Evolutionary conservation across 495 filamentous ascomycete species (phyloP).

Genomic region (Podospora pseudoanserina): DNA sequence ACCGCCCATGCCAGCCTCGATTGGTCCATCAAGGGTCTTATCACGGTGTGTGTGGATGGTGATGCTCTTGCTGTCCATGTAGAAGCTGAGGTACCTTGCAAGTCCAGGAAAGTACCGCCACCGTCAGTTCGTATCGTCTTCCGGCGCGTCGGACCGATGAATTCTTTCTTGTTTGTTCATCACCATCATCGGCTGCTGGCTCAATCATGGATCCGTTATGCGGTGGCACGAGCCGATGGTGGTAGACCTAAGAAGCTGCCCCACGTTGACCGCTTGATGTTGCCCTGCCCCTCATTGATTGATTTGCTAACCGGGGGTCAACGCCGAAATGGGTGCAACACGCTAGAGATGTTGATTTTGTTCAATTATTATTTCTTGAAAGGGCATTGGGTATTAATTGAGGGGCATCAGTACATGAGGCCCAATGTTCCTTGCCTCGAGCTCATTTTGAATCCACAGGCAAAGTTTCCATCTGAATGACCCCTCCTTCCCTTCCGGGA

Average conservation of each 20-base stretch:
- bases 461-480: not conserved
- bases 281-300: constrained; percentile 3
- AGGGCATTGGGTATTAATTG: not conserved
- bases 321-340: constrained; percentile 3
- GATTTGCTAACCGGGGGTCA: not conserved
- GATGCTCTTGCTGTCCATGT: not conserved
- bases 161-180: not conserved
- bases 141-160: not conserved
- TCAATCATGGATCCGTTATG: not conserved
- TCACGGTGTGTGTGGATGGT: constrained; percentile 6
- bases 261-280: constrained; percentile 1
- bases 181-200: not conserved
- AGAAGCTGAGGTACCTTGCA: not conserved
- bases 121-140: not conserved
- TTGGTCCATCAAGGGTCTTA: constrained; percentile 12
- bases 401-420: not conserved
- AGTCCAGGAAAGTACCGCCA: not conserved
- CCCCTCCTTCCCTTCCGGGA: constrained; percentile 11
- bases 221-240: not conserved
- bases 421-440: not conserved
- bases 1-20: not conserved
- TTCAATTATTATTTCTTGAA: not conserved
- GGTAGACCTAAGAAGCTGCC: not conserved
- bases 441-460: not conserved
- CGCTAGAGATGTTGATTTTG: not conserved